These are phyloP conservation scores for Penicillium cinerascens DNA, from an alignment of 495 filamentous ascomycete species.

Conservation along the genomic window DNA sequence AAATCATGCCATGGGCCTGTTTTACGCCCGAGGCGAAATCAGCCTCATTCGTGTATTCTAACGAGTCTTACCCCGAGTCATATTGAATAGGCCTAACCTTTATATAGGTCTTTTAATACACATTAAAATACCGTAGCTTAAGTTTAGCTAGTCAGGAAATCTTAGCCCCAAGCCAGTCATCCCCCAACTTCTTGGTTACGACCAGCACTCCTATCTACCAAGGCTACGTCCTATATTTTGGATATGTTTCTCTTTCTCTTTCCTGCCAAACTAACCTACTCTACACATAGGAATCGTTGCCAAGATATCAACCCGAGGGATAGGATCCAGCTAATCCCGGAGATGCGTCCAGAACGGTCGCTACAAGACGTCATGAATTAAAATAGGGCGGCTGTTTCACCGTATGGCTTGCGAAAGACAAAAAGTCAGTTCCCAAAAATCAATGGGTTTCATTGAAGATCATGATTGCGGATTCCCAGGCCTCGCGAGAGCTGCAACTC, in stretches of 20 bases:
- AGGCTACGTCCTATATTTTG: too few species aligned
- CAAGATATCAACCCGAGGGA: constrained; percentile 49
- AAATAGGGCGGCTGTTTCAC: constrained; percentile 89
- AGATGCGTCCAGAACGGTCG: constrained; percentile 79
- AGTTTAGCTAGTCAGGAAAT: too few species aligned
- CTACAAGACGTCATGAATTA: constrained; percentile 76
- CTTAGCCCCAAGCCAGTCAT: too few species aligned
- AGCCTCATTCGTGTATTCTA: not conserved
- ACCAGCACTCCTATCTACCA: too few species aligned
- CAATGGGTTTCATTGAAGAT: constrained; percentile 41
- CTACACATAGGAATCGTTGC: constrained; percentile 20
- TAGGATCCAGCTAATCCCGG: constrained; percentile 81
- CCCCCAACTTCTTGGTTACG: too few species aligned
- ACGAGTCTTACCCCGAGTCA: too few species aligned
- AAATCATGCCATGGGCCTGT: not conserved
- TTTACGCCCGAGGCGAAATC: not conserved
- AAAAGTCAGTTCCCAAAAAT: constrained; percentile 12
- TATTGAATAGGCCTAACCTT: too few species aligned
- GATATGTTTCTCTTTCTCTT: too few species aligned
- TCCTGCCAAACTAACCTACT: constrained; percentile 36
- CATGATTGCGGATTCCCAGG: constrained; percentile 18
- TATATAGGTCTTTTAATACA: too few species aligned
- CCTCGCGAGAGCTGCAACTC: constrained; percentile 17
- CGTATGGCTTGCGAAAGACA: constrained; percentile 63
- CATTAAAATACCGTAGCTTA: too few species aligned